Percentiles rank a stretch among this genome's conserved stretches.
Evolutionary conservation across 2,329 filamentous ascomycete genomes (phyloP).

Genomic region (Aspergillus chevalieri): DNA sequence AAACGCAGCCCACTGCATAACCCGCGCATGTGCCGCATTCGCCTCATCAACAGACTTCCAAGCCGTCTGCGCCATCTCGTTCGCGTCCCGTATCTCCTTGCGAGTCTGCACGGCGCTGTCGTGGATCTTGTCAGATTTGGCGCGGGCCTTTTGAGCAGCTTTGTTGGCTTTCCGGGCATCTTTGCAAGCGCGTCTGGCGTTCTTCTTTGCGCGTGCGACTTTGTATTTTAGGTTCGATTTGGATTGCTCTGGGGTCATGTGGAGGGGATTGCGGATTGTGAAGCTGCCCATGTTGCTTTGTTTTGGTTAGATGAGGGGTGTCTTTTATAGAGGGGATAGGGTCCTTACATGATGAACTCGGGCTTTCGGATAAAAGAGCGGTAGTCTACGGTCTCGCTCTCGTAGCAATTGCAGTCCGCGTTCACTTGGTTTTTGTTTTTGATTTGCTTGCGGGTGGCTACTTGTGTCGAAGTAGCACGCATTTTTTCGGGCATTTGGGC

Average conservation of each 20-base stretch:
- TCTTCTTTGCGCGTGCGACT: not conserved
- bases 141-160: not conserved
- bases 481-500: no score
- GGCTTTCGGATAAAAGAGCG: not conserved
- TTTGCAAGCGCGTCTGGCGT: not conserved
- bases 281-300: not conserved
- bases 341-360: not conserved
- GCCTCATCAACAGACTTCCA: no score
- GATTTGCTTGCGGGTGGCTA: not conserved
- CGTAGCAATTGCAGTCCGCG: not conserved
- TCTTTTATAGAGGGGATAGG: not conserved
- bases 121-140: not conserved
- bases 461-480: no score
- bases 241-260: not conserved
- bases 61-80: no score
- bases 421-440: not conserved
- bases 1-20: not conserved
- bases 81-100: no score
- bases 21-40: not conserved
- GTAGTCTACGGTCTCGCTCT: not conserved
- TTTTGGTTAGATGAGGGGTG: not conserved
- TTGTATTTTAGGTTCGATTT: not conserved
- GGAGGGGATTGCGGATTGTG: not conserved
- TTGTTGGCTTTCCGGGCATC: slow-evolving; percentile 1
- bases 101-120: not conserved